Base-by-base conservation (phyloP, 2,329 filamentous ascomycete genomes). In the Epichloe sibirici region DNA sequence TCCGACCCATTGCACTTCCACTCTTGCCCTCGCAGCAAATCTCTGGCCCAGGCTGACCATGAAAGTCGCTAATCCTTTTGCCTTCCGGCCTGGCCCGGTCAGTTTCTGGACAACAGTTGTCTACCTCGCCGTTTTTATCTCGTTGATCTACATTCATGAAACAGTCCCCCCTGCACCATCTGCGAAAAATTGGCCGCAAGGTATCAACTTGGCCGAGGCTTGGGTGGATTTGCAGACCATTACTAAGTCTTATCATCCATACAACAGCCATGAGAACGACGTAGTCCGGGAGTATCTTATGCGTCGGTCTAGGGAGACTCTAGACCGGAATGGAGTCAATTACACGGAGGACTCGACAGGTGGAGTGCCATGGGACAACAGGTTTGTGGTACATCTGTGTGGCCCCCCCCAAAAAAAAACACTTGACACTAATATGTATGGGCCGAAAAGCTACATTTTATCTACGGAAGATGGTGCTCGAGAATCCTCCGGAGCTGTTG, bases 181-280 rank as follows among this genome's bases (percentile, higher is more conserved):
- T 3, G 72, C 74, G 51, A 56, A 59, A 69, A 9, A 70, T 70
- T 5, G 77, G 63, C 72, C 60, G 35, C 59, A 58, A 8, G 90
- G 89, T 17, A 71, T 94, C 62, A 88, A 95, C 62, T 71, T 97
- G 51, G 85, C 84, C 2, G 83, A 94, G 69, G 89, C 91, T 39
- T 97, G 90, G 90, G 69, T 75, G 12, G 90, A 97, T 64, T 74
- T 98, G 35, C 81, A 89, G 55, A 72, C 76, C 52, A 76, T 98
- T 48, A 91, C 86, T 37, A 75, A 75, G 57, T 75, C 76, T 1
- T 93, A 86, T 64, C 93, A 95, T 65, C 91, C 93, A 0, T 95
- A 88, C 72, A 96, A 95, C 69, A 90, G 86, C 59, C 83, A 76
- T 54, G 76, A 80, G 55, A 97, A 96, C 65, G 90, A 95, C 60